A percentile compares a stretch with the other conserved stretches of the same genome.
These are phyloP conservation scores for Daldinia grandis DNA, from an alignment of 495 filamentous ascomycete genomes.

Conservation along the genomic window DNA sequence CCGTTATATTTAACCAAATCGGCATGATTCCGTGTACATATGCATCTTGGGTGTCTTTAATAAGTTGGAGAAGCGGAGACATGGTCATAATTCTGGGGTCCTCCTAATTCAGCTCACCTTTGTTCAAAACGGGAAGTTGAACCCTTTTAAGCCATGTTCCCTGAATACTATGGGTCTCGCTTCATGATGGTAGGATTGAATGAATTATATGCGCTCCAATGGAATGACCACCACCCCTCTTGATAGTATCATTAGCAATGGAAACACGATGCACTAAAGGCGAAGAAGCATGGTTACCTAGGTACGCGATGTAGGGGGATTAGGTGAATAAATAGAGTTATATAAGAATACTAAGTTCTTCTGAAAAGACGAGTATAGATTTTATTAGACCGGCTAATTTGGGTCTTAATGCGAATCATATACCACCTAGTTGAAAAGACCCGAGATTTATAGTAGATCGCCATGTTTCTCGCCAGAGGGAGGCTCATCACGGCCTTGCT, in stretches of 20 bases:
- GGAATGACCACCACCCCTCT: background rate
- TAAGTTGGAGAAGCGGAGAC: conserved; percentile 1
- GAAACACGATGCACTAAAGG: background rate
- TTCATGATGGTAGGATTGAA: background rate
- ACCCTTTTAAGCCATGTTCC: background rate
- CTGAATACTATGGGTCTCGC: background rate
- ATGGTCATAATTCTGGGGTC: background rate
- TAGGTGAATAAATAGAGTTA: background rate
- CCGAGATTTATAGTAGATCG: background rate
- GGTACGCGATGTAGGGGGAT: background rate
- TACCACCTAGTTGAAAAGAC: background rate
- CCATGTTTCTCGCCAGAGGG: conserved; percentile 15
- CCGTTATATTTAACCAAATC: background rate
- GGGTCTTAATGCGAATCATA: background rate
- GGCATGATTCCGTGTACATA: background rate
- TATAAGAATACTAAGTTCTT: background rate
- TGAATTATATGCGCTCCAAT: conserved; percentile 25
- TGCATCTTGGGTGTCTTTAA: background rate
- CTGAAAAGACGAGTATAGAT: background rate
- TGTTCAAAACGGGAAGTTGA: conserved; percentile 12
- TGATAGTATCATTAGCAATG: background rate
- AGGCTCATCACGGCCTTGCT: conserved; percentile 20
- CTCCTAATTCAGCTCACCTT: background rate
- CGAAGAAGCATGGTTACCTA: background rate
- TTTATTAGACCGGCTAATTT: background rate